A percentile compares a stretch with the other conserved stretches of the same genome.
phyloP scores from a whole-genome alignment of 2,329 filamentous ascomycete species.

The Colletotrichum scovillei region DNA sequence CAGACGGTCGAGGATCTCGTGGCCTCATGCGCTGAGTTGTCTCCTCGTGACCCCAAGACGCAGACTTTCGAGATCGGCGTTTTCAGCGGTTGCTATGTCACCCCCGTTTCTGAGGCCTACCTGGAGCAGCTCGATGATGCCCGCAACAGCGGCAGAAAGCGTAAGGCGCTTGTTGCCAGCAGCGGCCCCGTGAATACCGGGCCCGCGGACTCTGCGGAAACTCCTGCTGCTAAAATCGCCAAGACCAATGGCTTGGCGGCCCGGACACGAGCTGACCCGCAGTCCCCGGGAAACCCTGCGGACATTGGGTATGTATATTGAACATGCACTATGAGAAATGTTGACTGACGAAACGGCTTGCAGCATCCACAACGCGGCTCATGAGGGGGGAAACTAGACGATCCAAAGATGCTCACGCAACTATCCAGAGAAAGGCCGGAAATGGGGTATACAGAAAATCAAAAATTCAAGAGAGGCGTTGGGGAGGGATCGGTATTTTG shows the following conservation, averaged over 20 bases:
- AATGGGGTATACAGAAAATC: neutral
- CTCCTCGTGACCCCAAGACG: conserved; percentile 63
- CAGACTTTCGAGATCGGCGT: conserved; percentile 89
- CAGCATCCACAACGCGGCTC: conserved; percentile 28
- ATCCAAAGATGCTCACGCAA: conserved; percentile 1
- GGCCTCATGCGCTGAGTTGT: conserved; percentile 79
- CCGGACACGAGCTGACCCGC: conserved; percentile 5
- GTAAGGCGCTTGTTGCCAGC: conserved; percentile 39
- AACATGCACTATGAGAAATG: neutral
- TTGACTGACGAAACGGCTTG: neutral
- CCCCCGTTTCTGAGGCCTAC: conserved; percentile 81
- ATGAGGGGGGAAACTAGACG: conserved; percentile 17
- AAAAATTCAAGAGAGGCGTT: conserved; percentile 23
- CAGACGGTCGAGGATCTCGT: conserved; percentile 79
- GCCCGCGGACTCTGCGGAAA: neutral
- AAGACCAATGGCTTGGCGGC: conserved; percentile 11
- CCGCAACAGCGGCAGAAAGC: conserved; percentile 72
- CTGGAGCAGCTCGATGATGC: conserved; percentile 82
- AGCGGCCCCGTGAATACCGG: conserved; percentile 15
- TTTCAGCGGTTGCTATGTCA: conserved; percentile 89
- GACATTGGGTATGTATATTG: conserved; percentile 13
- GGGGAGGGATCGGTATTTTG: conserved; percentile 1
- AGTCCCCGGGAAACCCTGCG: conserved; percentile 1
- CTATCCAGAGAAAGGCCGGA: neutral
- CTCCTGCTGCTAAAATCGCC: conserved; percentile 11